These are phyloP conservation scores for Parathielavia hyrcaniae DNA, from an alignment of 495 filamentous ascomycete genomes.

Conservation along the genomic window DNA sequence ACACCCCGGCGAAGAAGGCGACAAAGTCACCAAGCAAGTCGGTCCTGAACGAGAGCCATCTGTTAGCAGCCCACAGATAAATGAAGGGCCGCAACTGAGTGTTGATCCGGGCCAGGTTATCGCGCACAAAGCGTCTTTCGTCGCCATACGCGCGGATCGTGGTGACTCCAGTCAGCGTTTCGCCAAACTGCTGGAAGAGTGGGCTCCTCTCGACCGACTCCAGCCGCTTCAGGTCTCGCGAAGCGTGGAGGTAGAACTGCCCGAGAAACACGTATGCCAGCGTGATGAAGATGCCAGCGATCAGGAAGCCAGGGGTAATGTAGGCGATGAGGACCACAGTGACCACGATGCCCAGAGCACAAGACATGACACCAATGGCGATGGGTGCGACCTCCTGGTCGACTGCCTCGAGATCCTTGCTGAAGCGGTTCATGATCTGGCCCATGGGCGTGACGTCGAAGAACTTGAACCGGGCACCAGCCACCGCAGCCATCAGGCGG, in stretches of 20 bases:
- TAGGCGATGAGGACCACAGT: slow-evolving; percentile 86
- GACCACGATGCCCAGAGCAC: slow-evolving; percentile 62
- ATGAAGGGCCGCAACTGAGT: slow-evolving; percentile 90
- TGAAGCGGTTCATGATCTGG: slow-evolving; percentile 97
- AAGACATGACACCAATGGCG: slow-evolving; percentile 59
- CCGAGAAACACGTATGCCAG: slow-evolving; percentile 76
- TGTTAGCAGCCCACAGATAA: slow-evolving; percentile 93
- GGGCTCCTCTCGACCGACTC: slow-evolving; percentile 94
- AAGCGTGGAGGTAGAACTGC: slow-evolving; percentile 82
- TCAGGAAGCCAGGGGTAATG: slow-evolving; percentile 88
- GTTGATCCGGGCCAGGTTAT: slow-evolving; percentile 87
- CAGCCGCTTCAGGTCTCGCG: slow-evolving; percentile 85
- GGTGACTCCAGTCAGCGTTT: slow-evolving; percentile 91
- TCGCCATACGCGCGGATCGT: slow-evolving; percentile 97
- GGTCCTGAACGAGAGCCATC: slow-evolving; percentile 92
- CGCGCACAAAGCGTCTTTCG: slow-evolving; percentile 84
- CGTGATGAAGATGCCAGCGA: slow-evolving; percentile 81
- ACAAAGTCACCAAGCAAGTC: slow-evolving; percentile 89
- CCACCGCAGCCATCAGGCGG: slow-evolving; percentile 68
- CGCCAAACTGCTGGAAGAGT: slow-evolving; percentile 96
- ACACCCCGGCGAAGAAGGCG: slow-evolving; percentile 88
- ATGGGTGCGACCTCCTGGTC: slow-evolving; percentile 95
- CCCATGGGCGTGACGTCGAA: slow-evolving; percentile 96
- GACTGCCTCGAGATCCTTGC: slow-evolving; percentile 90
- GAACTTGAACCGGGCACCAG: slow-evolving; percentile 90